Base-by-base conservation (phyloP, 2,329 filamentous ascomycete genomes). In the Pseudocercospora macadamiae region DNA sequence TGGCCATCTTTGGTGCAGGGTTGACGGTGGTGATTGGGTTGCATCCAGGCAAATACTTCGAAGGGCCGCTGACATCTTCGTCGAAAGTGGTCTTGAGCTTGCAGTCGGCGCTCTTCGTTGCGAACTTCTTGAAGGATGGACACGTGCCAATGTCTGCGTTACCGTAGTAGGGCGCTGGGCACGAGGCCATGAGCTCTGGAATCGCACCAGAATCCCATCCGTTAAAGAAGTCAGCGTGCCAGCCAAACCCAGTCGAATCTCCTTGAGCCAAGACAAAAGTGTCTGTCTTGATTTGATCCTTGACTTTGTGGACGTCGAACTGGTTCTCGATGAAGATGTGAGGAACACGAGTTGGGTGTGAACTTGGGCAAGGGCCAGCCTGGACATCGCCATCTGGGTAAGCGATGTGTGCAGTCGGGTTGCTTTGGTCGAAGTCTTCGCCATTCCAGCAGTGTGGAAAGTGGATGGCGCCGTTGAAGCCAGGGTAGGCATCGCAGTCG, bases 401-500 rank as follows among this genome's bases (percentile, higher is more conserved):
- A 19, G 76, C 79, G 79, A 87, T 86, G 78, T 90, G 89, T 66
- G 80, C 81, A 68, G 81, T 77, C 75, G 63, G 59, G 19, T 64
- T 44, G 42, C 55, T 55, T 37, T 62, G 61, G 47, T 67, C 63
- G 30, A 66, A 79, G 36, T 80, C 72, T 49, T 77, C 74, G 34
- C 87, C 87, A 73, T 90, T 83, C 81, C 89, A 90, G 80, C 88
- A 90, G 18, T 86, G 86, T 9, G 88, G 88, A 75, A 90, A 89
- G 78, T 89, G 86, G 47, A 90, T 77, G 62, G 89, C 86, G 55
- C 83, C 81, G 28, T 87, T 84, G 54, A 86, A 76, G 36, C 83
- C 77, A 48, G 82, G 64, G 51, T 67, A 66, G 16, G 61, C 80
- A 69, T 88, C 83, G 71, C 90, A 92, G 68, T 87, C 82, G 70